These are phyloP conservation scores for Trichoderma reesei DNA, from an alignment of 495 filamentous ascomycete genomes.

Conservation along the genomic window DNA sequence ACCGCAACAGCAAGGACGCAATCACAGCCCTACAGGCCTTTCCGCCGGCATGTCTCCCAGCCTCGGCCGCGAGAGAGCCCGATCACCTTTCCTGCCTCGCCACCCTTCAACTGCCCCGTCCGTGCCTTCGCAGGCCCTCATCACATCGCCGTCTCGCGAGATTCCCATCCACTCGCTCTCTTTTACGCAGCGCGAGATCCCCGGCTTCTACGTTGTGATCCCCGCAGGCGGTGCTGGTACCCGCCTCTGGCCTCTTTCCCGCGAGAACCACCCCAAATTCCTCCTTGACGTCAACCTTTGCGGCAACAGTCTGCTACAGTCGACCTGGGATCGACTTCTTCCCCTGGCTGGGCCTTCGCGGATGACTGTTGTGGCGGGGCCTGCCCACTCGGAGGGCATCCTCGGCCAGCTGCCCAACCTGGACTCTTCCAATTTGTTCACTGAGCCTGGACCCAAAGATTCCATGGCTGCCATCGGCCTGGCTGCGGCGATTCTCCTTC, in stretches of 20 bases:
- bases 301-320: conserved; percentile 4
- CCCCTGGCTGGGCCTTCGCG: neutral
- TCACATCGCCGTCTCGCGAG: neutral
- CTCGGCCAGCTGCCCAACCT: neutral
- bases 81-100: neutral
- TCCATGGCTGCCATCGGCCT: conserved; percentile 4
- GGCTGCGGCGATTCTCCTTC: neutral
- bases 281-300: conserved; percentile 6
- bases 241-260: conserved; percentile 1
- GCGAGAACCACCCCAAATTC: conserved; percentile 3
- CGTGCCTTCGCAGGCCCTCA: neutral
- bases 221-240: conserved; percentile 5
- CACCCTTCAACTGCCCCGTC: neutral
- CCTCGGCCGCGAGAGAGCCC: neutral
- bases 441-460: conserved; percentile 2
- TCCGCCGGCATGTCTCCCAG: neutral
- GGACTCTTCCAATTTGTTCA: neutral
- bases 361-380: neutral
- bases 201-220: neutral
- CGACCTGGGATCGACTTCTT: neutral
- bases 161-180: neutral
- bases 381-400: conserved; percentile 2
- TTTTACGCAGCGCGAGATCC: neutral
- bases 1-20: neutral
- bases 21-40: neutral